phyloP scores from a whole-genome alignment of 495 filamentous ascomycete genomes.

The Podospora pseudopauciseta region DNA sequence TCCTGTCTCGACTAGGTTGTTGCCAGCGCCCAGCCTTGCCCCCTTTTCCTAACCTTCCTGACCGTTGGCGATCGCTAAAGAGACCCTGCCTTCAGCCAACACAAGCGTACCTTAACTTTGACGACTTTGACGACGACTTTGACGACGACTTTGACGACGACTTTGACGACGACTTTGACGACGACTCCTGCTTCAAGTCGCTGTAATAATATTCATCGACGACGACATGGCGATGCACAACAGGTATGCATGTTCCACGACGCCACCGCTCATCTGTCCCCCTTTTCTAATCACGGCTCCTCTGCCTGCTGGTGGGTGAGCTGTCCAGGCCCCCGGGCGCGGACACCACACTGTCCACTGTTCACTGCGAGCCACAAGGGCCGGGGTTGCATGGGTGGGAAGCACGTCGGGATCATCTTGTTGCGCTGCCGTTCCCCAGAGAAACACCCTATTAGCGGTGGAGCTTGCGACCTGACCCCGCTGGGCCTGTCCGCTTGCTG shows the following conservation, averaged over 20 bases:
- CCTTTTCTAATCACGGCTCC: background rate
- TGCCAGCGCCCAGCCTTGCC: background rate
- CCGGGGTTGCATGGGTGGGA: background rate
- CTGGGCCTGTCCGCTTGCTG: background rate
- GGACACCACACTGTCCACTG: background rate
- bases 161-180: background rate
- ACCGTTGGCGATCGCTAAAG: background rate
- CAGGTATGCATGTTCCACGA: slow-evolving; percentile 12
- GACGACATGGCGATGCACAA: slow-evolving; percentile 19
- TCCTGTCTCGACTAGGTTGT: background rate
- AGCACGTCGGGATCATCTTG: slow-evolving; percentile 8
- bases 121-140: background rate
- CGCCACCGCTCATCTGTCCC: background rate
- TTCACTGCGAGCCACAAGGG: background rate
- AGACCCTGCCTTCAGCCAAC: background rate
- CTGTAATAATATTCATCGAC: background rate
- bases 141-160: background rate
- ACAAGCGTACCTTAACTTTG: background rate
- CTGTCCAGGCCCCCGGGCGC: background rate
- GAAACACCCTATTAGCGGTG: slow-evolving; percentile 7
- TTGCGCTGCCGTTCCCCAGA: slow-evolving; percentile 6
- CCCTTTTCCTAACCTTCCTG: background rate
- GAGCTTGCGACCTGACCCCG: background rate
- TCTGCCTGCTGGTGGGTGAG: background rate
- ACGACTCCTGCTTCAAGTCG: background rate